Base-by-base conservation (phyloP, 2,329 filamentous ascomycete species). In the Fusarium concolor region DNA sequence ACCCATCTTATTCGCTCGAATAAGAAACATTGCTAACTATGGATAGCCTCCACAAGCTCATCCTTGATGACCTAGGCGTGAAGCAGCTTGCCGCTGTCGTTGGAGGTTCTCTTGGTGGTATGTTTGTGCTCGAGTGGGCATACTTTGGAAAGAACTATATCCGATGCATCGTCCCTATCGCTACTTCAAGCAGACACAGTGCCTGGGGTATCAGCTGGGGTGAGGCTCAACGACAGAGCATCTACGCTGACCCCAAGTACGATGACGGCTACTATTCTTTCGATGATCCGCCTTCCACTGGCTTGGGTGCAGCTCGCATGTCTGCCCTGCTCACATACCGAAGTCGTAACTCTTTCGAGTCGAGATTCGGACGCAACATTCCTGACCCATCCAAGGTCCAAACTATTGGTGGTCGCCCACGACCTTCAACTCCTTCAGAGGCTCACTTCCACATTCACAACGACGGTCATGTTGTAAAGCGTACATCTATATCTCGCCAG, bases 241-340 rank as follows among this genome's bases (percentile, higher is more conserved):
- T 99, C 77, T 99, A 98, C 81, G 94, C 93, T 38, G 96, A 99
- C 77, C 96, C 96, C 31, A 98, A 97, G 82, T 99, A 99, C 79
- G 94, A 97, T 65, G 94, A 98, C 75, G 96, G 96, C 43, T 98
- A 97, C 81, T 99, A 98, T 77, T 75, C 89, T 2, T 96, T 96
- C 74, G 86, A 92, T 31, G 93, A 98, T 72, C 94, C 94, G 33
- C 96, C 96, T 1, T 84, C 89, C 0, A 91, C 94, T 1, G 96
- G 96, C 1, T 87, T 99, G 3, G 94, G 94, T 14, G 96, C 96
- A 10, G 96, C 96, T 26, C 93, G 96, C 74, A 99, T 99, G 96
- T 93, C 94, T 58, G 96, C 96, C 3, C 87, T 99, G 37, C 84
- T 99, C 73, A 99, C 96, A 9, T 99, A 99, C 81, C 90, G 96